Percentiles rank a stretch among this genome's conserved stretches.
These are phyloP conservation scores for Pythium coloratum DNA, from an alignment of 352 stramenopile species.

Conservation along the genomic window DNA sequence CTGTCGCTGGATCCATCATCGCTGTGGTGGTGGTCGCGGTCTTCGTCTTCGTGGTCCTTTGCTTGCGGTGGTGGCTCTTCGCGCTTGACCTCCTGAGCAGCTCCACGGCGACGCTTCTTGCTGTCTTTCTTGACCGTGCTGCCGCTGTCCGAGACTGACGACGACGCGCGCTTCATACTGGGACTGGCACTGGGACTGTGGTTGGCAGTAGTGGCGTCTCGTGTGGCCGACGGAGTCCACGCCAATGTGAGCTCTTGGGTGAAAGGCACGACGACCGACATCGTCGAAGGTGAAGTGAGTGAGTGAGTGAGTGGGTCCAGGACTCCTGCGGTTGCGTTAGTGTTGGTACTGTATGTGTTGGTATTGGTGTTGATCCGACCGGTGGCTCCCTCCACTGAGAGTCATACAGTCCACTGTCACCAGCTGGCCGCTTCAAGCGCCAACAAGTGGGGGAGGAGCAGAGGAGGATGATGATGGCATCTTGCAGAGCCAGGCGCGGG, in stretches of 20 bases:
- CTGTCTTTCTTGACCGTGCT: conserved; percentile 3
- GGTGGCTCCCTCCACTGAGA: background rate
- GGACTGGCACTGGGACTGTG: background rate
- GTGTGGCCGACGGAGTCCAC: conserved; percentile 10
- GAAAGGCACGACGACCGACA: conserved; percentile 17
- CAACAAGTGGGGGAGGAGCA: background rate
- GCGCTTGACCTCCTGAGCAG: background rate
- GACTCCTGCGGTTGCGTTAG: background rate
- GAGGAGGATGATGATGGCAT: background rate
- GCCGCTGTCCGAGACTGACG: background rate
- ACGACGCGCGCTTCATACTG: background rate
- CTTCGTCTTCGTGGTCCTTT: background rate
- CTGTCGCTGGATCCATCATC: background rate
- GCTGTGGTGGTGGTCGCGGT: background rate
- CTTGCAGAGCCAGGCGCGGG: background rate
- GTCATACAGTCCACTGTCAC: background rate
- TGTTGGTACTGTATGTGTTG: too few relatives aligned
- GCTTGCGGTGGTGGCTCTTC: background rate
- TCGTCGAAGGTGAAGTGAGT: conserved; percentile 21
- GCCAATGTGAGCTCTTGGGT: conserved; percentile 19
- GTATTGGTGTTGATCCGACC: background rate
- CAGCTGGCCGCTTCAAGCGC: background rate
- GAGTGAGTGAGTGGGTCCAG: background rate
- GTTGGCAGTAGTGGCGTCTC: background rate
- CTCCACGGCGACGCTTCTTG: conserved; percentile 16